Base-by-base conservation (phyloP, 1,139 yeast species). In the Arxiozyma telluris region DNA sequence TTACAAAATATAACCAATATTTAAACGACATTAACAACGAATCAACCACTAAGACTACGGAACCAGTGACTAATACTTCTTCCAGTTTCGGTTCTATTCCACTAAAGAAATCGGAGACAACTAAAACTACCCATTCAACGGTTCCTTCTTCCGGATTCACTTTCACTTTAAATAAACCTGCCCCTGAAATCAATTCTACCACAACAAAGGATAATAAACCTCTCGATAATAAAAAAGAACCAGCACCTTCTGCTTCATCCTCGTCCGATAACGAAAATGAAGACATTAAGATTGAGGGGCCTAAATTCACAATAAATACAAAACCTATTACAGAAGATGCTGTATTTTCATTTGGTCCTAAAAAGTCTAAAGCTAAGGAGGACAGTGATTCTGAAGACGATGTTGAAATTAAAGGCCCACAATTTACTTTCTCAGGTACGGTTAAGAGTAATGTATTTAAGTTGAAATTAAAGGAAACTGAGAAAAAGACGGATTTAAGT, bases 251-350 rank as follows among this genome's bases (percentile, higher is more conserved):
- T 23, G 25, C 25, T 6, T 41, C 51, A 18, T 30, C 50, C 7
- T 49, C 54, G 21, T 48, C 52, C n/a, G 34, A 49, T 11, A 41
- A 41, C 1, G 55, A 49, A 17, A 73, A 72, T 43, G 75, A 75
- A 20, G 78, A 76, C 44, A 68, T 80, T 45, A 78, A 78, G 61
- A 75, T 78, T 20, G 78, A 84, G 64, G 94, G 94, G 0, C 94
- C 94, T 15, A 68, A 71, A 48, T 86, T 86, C 67, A 77, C 81
- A 1, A 61, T 85, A 50, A 65, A 68, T 8, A 60, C 74, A 15
- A 76, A 78, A 50, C 87, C 89, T 46, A 78, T 79, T 1, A 73
- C 80, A 1, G 78, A 78, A 50, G 76, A 76, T 52, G 76, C 86
- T 1, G 84, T 83, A 1, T 86, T 87, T 64, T 71, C 82, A 12